Evolutionary conservation across 371 early-diverging fungal species (phyloP).

Genomic region (Mucor ambiguus): DNA sequence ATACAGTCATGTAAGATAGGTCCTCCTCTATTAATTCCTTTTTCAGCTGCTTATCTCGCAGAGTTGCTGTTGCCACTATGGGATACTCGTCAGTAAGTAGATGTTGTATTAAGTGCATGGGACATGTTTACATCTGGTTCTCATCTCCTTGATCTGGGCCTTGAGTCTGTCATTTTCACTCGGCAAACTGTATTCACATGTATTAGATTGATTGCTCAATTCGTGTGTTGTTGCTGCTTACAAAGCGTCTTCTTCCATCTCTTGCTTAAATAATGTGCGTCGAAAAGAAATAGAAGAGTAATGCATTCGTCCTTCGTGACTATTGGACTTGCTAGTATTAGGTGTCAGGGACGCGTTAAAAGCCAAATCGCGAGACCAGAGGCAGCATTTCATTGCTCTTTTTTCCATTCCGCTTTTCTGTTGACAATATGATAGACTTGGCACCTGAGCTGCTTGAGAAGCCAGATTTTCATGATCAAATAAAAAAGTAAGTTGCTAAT

Average conservation of each 20-base stretch:
- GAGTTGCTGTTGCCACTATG: conserved; percentile 28
- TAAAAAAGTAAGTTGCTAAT: conserved; percentile 2
- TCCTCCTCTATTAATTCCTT: conserved; percentile 38
- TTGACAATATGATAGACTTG: neutral
- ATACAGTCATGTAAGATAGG: conserved; percentile 27
- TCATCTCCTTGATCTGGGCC: conserved; percentile 13
- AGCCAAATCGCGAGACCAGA: neutral
- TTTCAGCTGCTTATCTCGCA: conserved; percentile 26
- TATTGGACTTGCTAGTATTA: neutral
- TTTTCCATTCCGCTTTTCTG: neutral
- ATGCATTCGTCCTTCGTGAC: neutral
- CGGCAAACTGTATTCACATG: conserved; percentile 3
- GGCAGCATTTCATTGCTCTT: neutral
- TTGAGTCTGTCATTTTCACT: conserved; percentile 14
- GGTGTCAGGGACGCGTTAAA: neutral
- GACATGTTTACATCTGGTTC: conserved; percentile 12
- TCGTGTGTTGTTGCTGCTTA: neutral
- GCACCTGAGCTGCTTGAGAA: conserved; percentile 9
- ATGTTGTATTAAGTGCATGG: too few species aligned
- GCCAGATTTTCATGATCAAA: conserved; percentile 6
- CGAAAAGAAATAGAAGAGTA: neutral
- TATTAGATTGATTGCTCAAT: neutral
- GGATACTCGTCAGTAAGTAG: neutral
- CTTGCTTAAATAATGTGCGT: neutral
- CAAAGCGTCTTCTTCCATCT: conserved; percentile 6